phyloP scores from a whole-genome alignment of 176 grass and related monocot species.

The Stipa capillata region DNA sequence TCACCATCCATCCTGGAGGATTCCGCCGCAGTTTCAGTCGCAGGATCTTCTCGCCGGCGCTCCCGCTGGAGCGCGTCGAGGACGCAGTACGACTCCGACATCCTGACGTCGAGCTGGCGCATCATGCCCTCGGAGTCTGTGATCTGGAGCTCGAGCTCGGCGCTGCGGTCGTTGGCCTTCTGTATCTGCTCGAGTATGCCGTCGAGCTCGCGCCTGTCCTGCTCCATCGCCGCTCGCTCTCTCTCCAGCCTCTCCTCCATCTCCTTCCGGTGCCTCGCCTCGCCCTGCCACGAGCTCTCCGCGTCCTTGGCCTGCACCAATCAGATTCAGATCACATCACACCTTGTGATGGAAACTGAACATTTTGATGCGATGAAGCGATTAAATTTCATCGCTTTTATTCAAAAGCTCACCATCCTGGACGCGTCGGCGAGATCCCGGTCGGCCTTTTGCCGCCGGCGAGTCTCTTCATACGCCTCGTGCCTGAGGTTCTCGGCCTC shows the following conservation, averaged over 20 bases:
- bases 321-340: too few species aligned
- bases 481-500: constrained; percentile 43
- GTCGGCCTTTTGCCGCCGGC: constrained; percentile 63
- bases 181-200: constrained; percentile 32
- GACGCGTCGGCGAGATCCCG: constrained; percentile 39
- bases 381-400: not conserved
- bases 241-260: constrained; percentile 42
- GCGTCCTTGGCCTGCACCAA: constrained; percentile 36
- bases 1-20: not conserved
- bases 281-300: constrained; percentile 28
- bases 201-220: constrained; percentile 37
- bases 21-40: not conserved
- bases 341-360: not conserved
- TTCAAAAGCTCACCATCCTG: constrained; percentile 17
- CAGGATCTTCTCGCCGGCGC: not conserved
- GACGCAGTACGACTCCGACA: constrained; percentile 41
- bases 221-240: constrained; percentile 38
- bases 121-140: constrained; percentile 6
- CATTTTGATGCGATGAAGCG: not conserved
- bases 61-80: constrained; percentile 36
- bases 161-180: constrained; percentile 15
- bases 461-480: constrained; percentile 54
- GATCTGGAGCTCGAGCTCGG: constrained; percentile 35
- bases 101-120: constrained; percentile 20
- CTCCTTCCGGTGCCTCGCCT: constrained; percentile 41